phyloP scores from a whole-genome alignment of 768 basidiomycete genomes.

The Tremella mesenterica region DNA sequence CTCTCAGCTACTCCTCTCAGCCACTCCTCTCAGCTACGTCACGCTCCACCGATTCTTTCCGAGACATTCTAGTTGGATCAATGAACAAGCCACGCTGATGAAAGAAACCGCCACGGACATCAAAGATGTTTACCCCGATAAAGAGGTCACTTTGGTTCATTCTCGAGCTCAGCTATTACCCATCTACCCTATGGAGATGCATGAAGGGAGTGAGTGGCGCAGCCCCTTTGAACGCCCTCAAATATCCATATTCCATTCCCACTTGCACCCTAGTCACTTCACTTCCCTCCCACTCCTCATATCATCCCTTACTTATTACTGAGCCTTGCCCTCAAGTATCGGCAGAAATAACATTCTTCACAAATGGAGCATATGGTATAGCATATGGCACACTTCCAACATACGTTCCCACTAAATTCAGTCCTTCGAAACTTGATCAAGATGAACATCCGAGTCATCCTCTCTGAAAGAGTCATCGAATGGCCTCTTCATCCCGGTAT shows the following conservation, averaged over 20 bases:
- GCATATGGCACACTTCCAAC: background rate
- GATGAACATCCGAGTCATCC: slow-evolving; percentile 34
- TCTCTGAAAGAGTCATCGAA: slow-evolving; percentile 33
- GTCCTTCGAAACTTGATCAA: slow-evolving; percentile 26
- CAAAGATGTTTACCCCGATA: slow-evolving; percentile 42
- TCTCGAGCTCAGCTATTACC: slow-evolving; percentile 42
- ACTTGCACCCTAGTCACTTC: too few species aligned
- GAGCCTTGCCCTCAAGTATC: background rate
- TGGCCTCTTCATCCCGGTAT: slow-evolving; percentile 26
- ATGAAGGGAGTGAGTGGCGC: slow-evolving; percentile 33
- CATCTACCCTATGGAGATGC: slow-evolving; percentile 42
- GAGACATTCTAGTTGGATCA: background rate
- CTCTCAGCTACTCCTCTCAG: background rate
- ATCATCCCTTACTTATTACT: background rate
- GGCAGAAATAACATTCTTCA: background rate
- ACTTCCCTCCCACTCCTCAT: too few species aligned
- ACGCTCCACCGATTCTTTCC: background rate
- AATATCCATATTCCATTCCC: too few species aligned
- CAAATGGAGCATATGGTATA: background rate
- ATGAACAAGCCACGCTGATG: background rate
- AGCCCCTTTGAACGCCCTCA: background rate
- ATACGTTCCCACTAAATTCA: slow-evolving; percentile 2
- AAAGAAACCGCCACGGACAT: slow-evolving; percentile 45
- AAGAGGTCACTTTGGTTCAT: slow-evolving; percentile 45
- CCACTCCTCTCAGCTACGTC: background rate